Evolutionary conservation across 257 asterid species (phyloP).

Genomic region (Striga asiatica): DNA sequence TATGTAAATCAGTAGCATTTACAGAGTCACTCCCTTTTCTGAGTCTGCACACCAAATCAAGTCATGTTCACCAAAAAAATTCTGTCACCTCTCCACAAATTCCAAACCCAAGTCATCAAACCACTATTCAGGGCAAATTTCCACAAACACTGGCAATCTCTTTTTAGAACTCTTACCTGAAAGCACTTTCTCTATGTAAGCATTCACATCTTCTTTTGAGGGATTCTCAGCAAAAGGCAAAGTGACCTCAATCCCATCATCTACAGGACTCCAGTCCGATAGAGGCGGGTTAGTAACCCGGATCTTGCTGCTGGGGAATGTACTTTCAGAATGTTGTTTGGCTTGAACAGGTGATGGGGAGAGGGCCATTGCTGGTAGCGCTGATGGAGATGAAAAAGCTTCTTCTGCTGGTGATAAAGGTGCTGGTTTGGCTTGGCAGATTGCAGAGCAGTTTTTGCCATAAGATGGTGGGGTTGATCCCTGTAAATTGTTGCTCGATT

Average conservation of each 20-base stretch:
- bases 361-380: constrained; percentile 16
- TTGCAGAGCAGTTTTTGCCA: constrained; percentile 32
- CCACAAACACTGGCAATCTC: constrained; percentile 45
- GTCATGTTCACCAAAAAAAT: not conserved
- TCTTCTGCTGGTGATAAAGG: constrained; percentile 5
- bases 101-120: not conserved
- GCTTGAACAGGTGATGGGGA: constrained; percentile 17
- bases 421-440: constrained; percentile 21
- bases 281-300: not conserved
- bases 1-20: constrained; percentile 6
- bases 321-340: constrained; percentile 15
- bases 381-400: constrained; percentile 12
- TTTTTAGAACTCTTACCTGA: constrained; percentile 24
- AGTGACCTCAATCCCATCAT: constrained; percentile 44
- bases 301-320: not conserved
- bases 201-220: constrained; percentile 35
- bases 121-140: constrained; percentile 26
- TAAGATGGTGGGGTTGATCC: constrained; percentile 32
- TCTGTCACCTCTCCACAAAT: constrained; percentile 12
- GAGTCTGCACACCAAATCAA: constrained; percentile 8
- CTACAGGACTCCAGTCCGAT: constrained; percentile 51
- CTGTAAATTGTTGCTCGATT: constrained; percentile 20
- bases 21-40: constrained; percentile 5
- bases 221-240: constrained; percentile 23
- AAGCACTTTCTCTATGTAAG: constrained; percentile 33